Conservation (phyloP, 2,329 filamentous ascomycete species). For the Teratosphaeria pseudoeucalypti region DNA sequence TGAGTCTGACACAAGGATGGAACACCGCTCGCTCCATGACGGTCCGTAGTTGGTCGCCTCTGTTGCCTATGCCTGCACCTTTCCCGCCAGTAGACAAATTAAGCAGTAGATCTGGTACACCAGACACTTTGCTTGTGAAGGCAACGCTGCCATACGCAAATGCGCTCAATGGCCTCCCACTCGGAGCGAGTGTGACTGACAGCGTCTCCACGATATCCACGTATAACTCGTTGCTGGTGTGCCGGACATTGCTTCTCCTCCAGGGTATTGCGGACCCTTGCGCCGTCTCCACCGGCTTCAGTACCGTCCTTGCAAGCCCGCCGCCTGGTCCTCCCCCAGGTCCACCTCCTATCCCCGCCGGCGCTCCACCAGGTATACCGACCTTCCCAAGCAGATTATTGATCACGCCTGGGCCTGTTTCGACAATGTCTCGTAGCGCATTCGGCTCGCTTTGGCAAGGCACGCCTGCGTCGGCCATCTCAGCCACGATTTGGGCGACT, state of each 20-base stretch:
- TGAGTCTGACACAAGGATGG: conserved; percentile 85
- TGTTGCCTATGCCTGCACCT: conserved; percentile 59
- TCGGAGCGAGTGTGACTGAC: conserved; percentile 78
- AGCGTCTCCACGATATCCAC: conserved; percentile 91
- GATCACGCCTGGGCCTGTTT: conserved; percentile 73
- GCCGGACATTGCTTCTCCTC: conserved; percentile 82
- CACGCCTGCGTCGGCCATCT: conserved; percentile 94
- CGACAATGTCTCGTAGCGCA: conserved; percentile 79
- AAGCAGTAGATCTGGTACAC: conserved; percentile 80
- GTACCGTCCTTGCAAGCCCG: not conserved
- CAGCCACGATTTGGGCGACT: conserved; percentile 79
- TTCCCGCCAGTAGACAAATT: conserved; percentile 70
- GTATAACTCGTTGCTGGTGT: conserved; percentile 95
- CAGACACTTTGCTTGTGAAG: conserved; percentile 90
- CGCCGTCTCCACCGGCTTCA: conserved; percentile 29
- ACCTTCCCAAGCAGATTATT: conserved; percentile 83
- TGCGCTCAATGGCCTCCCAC: conserved; percentile 74
- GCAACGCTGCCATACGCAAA: conserved; percentile 86
- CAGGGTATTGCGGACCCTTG: conserved; percentile 59
- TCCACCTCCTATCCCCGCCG: conserved; percentile 1
- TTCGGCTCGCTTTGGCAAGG: conserved; percentile 88
- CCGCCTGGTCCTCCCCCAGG: not conserved
- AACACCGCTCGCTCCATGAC: conserved; percentile 86
- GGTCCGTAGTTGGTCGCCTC: conserved; percentile 24
- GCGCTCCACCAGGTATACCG: conserved; percentile 49